These are phyloP conservation scores for Pistacia atlantica DNA, from an alignment of 345 rosid genomes.

Conservation along the genomic window DNA sequence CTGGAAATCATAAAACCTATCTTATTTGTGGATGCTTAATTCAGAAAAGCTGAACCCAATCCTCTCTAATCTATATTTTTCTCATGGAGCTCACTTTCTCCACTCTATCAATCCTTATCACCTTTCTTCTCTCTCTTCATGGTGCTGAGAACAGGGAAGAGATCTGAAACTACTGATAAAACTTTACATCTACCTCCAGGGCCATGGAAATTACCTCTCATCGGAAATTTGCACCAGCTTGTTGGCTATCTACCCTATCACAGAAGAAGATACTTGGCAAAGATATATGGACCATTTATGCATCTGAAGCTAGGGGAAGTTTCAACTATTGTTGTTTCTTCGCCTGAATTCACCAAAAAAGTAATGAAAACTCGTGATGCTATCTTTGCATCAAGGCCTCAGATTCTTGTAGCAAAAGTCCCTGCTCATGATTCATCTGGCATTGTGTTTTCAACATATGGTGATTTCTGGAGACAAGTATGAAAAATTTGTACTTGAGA, in stretches of 20 bases:
- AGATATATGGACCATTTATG: conserved; percentile 13
- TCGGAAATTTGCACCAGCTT: conserved; percentile 34
- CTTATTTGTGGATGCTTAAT: too few species aligned
- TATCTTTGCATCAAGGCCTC: conserved; percentile 26
- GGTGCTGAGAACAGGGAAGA: too few species aligned
- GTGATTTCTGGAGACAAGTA: conserved; percentile 33
- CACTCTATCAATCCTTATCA: too few species aligned
- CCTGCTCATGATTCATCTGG: conserved; percentile 2
- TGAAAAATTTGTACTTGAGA: conserved; percentile 24
- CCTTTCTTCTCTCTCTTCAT: too few species aligned
- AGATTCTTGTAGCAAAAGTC: background rate
- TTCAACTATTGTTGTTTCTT: conserved; percentile 28
- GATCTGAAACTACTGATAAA: too few species aligned
- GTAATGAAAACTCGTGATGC: conserved; percentile 30
- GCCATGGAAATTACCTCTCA: conserved; percentile 33
- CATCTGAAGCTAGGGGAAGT: conserved; percentile 24
- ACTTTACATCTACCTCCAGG: conserved; percentile 22
- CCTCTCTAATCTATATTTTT: too few species aligned
- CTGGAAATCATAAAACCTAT: too few species aligned
- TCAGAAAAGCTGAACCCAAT: too few species aligned
- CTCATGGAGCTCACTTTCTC: too few species aligned
- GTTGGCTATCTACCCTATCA: too few species aligned
- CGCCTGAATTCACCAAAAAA: conserved; percentile 28
- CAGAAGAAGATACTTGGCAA: too few species aligned
- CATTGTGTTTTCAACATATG: conserved; percentile 26